Evolutionary conservation across 257 asterid species (phyloP), one percentile per base, ranked within the genome.

Genomic region (Solanum paucissectum): DNA sequence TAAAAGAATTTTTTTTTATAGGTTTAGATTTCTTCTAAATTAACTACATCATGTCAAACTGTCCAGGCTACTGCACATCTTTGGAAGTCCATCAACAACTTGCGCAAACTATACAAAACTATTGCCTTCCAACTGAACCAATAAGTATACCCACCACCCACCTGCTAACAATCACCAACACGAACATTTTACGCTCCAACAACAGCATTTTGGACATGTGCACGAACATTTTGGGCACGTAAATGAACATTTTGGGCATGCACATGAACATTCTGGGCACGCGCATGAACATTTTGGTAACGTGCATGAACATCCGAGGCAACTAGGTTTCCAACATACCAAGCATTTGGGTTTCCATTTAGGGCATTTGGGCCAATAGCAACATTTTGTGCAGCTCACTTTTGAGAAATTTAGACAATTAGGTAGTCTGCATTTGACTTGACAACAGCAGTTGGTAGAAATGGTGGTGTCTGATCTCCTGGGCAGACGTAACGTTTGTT

Each of bases 191-290:
- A 88, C 40, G 72, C 90, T 90, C 89, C 72, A 83, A 84, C 93
- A 91, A 13, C 84, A 81, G 82, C 93, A 87, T 29, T 86, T 89
- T 55, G 87, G 87, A 86, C 93, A 94, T 46, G 69, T 25, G 71
- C 93, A 91, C 1, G 87, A 86, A 76, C 92, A 87, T 44, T 83
- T 89, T 25, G 88, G 87, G 84, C 93, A 94, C 90, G 93, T 94
- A 87, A 95, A 96, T 2, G 98, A 92, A 89, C 96, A 93, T 21
- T 91, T 89, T 0, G 89, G 90, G 83, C 92, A 95, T 92, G 94
- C 94, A 89, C 98, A 95, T 3, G 95, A 93, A 90, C 95, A 92
- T 36, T 92, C 91, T 7, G 90, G 84, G 92, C 96, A 92, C 89
- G 91, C 89, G 52, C 96, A 94, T 75, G 94, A 89, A 87, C 96